Evolutionary conservation across 148 eudicot genomes (phyloP), one percentile per base, ranked within the genome.

Genomic region (Drosera capensis): DNA sequence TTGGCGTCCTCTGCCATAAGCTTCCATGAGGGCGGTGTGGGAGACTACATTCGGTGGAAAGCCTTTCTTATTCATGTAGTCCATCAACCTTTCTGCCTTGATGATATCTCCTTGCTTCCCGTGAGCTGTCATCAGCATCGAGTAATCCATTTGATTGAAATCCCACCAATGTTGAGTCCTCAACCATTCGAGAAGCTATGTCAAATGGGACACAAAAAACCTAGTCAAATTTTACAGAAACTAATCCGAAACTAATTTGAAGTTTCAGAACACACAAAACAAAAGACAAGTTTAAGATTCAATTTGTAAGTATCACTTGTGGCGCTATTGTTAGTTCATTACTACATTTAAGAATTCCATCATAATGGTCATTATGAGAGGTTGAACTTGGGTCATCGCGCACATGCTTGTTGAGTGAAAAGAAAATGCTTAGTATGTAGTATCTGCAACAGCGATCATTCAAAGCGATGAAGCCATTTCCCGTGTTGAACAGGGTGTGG

Each of bases 11-110:
- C 51, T 80, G 40, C 97, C 97, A 68, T 88, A 83, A 46, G 97
- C 92, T 71, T 88, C 97, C 97, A 88, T 83, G 51, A 88, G 83
- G 56, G 94, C 94, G 53, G 97, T 88, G 58, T 83, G 63, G 30
- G 97, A 72, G 40, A 73, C 75, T 34, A 88, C 94, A 68, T 62
- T 72, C 11, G 81, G 74, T 19, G 71, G 45, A 64, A 70, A 74
- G 3, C 86, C 81, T 50, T 71, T 80, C 55, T 75, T 80, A 61
- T 58, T 80, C 72, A 88, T 83, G 79, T 66, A 71, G 47, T 72
- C 51, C 24, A 88, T 64, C 21, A 80, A 53, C 46, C 71, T 75
- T 63, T 88, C 97, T 21, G 94, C 80, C 57, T 75, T 83, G 47
- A 58, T 61, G 56, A 72, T 80, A 55, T 83, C 78, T 18, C 92